A percentile compares a stretch with the other conserved stretches of the same genome.
phyloP scores from a whole-genome alignment of 495 filamentous ascomycete species.

The Neurospora hispaniola region DNA sequence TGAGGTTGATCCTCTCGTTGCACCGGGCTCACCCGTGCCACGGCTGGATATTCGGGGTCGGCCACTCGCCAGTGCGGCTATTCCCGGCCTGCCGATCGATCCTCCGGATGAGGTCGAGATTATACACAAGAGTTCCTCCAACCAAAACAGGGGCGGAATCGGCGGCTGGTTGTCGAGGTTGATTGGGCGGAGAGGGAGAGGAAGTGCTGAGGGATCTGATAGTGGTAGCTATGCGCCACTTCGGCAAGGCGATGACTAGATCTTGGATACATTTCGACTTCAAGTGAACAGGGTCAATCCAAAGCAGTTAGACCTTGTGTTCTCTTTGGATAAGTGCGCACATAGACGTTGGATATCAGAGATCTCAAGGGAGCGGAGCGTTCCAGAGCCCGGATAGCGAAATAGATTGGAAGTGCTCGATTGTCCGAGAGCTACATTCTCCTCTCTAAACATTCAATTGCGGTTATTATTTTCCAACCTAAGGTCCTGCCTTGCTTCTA shows the following conservation, averaged over 20 bases:
- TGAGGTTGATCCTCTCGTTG: slow-evolving; percentile 67
- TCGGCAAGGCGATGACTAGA: slow-evolving; percentile 32
- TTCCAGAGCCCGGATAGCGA: background rate
- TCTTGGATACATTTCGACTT: background rate
- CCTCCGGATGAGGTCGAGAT: slow-evolving; percentile 25
- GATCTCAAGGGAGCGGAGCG: background rate
- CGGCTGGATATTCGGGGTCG: slow-evolving; percentile 58
- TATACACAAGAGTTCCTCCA: slow-evolving; percentile 10
- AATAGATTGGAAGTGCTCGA: background rate
- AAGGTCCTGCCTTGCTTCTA: background rate
- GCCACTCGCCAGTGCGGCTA: slow-evolving; percentile 20
- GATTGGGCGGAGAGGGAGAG: slow-evolving; percentile 19
- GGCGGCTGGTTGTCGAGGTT: slow-evolving; percentile 41
- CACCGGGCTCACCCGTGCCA: slow-evolving; percentile 62
- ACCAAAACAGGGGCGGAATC: slow-evolving; percentile 25
- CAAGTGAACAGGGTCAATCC: background rate
- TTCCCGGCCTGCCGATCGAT: slow-evolving; percentile 30
- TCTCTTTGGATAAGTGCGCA: background rate
- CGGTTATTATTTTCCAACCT: background rate
- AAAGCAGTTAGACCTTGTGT: background rate
- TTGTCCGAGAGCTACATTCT: background rate
- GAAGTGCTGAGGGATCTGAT: slow-evolving; percentile 15
- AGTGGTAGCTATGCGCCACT: slow-evolving; percentile 31
- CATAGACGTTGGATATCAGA: background rate
- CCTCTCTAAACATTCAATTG: background rate